A percentile compares a stretch with the other conserved stretches of the same genome.
These are phyloP conservation scores for Apocynum venetum DNA, from an alignment of 257 asterid species.

Conservation along the genomic window DNA sequence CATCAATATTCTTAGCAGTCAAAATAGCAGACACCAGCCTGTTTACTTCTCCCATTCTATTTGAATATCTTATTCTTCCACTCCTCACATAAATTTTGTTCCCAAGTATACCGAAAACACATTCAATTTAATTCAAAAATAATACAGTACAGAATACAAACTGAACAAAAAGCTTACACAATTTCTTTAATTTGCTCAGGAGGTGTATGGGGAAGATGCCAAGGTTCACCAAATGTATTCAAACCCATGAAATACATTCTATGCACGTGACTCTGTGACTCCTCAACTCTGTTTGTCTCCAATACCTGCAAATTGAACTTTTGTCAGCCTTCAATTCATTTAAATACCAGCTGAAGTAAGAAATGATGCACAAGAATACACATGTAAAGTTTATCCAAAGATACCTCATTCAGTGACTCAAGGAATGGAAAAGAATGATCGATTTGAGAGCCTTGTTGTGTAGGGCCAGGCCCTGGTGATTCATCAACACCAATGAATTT, in stretches of 20 bases:
- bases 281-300: slow-evolving; percentile 98
- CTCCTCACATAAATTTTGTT: background rate
- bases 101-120: background rate
- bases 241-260: slow-evolving; percentile 95
- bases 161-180: slow-evolving; percentile 57
- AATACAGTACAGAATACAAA: background rate
- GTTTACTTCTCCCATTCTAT: background rate
- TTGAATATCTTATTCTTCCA: background rate
- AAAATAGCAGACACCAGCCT: background rate
- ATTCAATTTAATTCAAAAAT: background rate
- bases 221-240: slow-evolving; percentile 89
- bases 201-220: slow-evolving; percentile 98
- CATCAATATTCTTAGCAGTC: background rate
- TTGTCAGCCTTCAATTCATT: slow-evolving; percentile 17
- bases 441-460: slow-evolving; percentile 89
- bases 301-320: slow-evolving; percentile 58
- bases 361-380: background rate
- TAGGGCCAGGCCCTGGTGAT: slow-evolving; percentile 87
- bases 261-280: slow-evolving; percentile 94
- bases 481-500: slow-evolving; percentile 94
- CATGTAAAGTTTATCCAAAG: slow-evolving; percentile 12
- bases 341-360: slow-evolving; percentile 1
- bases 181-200: slow-evolving; percentile 88
- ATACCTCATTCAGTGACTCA: slow-evolving; percentile 95
- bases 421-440: slow-evolving; percentile 97